Percentiles rank a stretch among this genome's conserved stretches.
These are phyloP conservation scores for Aspergillus egyptiacus DNA, from an alignment of 495 filamentous ascomycete genomes.

Conservation along the genomic window DNA sequence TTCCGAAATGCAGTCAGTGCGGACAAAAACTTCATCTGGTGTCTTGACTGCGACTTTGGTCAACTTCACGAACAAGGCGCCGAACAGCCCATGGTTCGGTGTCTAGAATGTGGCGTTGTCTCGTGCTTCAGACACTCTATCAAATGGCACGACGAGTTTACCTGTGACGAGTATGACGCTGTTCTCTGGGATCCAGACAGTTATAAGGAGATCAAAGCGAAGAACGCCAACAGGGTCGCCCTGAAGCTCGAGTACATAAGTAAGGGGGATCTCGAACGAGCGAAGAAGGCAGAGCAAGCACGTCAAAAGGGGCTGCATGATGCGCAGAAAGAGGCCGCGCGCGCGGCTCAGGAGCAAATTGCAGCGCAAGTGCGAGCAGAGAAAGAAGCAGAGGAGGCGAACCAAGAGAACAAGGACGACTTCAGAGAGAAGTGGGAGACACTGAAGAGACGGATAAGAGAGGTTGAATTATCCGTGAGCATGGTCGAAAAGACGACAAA, in stretches of 20 bases:
- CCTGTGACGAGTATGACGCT: slow-evolving; percentile 14
- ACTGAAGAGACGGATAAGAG: slow-evolving; percentile 3
- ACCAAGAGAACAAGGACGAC: slow-evolving; percentile 2
- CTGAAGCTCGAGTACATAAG: not conserved
- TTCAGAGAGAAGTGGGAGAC: slow-evolving; percentile 5
- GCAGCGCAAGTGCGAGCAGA: slow-evolving; percentile 1
- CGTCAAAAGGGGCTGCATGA: slow-evolving; percentile 1
- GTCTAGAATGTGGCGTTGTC: not conserved
- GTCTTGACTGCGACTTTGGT: slow-evolving; percentile 10
- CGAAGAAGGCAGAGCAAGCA: not conserved
- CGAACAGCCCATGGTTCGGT: slow-evolving; percentile 2
- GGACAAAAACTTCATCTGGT: slow-evolving; percentile 15
- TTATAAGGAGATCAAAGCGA: slow-evolving; percentile 4
- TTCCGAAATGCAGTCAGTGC: slow-evolving; percentile 7
- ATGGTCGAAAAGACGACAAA: slow-evolving; percentile 10
- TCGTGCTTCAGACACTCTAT: slow-evolving; percentile 15
- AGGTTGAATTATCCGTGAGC: slow-evolving; percentile 4
- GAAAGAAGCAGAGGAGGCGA: not conserved
- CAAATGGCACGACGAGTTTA: slow-evolving; percentile 13
- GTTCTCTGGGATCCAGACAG: slow-evolving; percentile 13
- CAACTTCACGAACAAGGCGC: slow-evolving; percentile 8
- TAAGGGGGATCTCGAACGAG: not conserved
- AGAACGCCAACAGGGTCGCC: not conserved
- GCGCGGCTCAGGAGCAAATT: not conserved
- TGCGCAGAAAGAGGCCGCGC: slow-evolving; percentile 4